These are phyloP conservation scores for Neoboletus magnificus DNA, from an alignment of 768 basidiomycete species.

Conservation along the genomic window DNA sequence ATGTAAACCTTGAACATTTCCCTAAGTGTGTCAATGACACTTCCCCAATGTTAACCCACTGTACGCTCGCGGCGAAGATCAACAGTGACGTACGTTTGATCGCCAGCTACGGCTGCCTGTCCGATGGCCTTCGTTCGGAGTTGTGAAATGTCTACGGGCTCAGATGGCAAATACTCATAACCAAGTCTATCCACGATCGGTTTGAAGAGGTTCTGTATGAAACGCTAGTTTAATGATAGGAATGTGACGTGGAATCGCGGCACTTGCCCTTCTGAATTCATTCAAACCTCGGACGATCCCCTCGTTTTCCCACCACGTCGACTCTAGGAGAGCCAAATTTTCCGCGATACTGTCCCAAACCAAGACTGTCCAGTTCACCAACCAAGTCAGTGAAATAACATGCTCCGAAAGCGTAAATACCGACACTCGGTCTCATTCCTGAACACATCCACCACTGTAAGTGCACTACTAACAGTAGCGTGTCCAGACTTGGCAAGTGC, in stretches of 20 bases:
- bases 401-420: constrained; percentile 21
- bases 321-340: constrained; percentile 51
- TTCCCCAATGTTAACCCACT: constrained; percentile 27
- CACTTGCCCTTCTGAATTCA: constrained; percentile 55
- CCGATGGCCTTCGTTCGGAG: constrained; percentile 73
- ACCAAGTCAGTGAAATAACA: neutral
- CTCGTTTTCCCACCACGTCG: constrained; percentile 82
- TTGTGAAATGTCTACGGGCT: constrained; percentile 64
- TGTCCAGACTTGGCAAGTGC: constrained; percentile 81
- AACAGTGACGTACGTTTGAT: constrained; percentile 32
- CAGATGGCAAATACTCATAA: constrained; percentile 64
- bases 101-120: constrained; percentile 48
- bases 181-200: constrained; percentile 80
- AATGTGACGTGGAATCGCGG: neutral
- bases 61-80: neutral
- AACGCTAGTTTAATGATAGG: neutral
- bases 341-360: constrained; percentile 74
- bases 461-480: constrained; percentile 67
- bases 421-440: constrained; percentile 74
- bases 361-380: constrained; percentile 48
- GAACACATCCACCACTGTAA: constrained; percentile 69
- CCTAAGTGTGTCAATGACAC: constrained; percentile 71
- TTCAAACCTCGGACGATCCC: constrained; percentile 52
- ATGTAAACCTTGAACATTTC: constrained; percentile 69
- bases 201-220: constrained; percentile 54